Base-by-base conservation (phyloP, 2,329 filamentous ascomycete species). In the Didymellaceae sp. region DNA sequence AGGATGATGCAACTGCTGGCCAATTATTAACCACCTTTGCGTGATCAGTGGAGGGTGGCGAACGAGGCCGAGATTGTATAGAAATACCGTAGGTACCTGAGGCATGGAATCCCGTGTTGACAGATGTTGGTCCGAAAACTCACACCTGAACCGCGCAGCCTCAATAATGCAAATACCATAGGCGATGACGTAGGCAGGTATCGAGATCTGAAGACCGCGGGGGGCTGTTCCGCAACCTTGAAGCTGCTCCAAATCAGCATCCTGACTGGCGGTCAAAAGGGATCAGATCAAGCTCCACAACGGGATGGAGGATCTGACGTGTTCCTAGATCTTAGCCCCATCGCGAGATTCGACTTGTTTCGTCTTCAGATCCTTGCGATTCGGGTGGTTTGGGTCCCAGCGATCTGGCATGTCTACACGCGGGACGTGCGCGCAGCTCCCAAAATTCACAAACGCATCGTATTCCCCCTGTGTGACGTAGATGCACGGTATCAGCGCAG, bases 271-370 rank as follows among this genome's bases (percentile, higher is more conserved):
- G 16, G 37, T 38, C 16, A 18, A 9, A 31, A 31, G 14, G 11
- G 17, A 9, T 22, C 40, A n/a, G 6, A 32, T 37, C 31, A 24
- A 31, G n/a, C 30, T 45, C 48, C 43, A 52, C 49, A 44, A 22
- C 49, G 49, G 43, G 43, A 52, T 28, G 17, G 39, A 46, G 32
- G 34, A 43, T 46, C 31, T 52, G 48, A 43, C 43, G 26, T 47
- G 38, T n/a, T 42, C 25, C 28, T 26, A 47, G 46, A 47, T 47
- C 43, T 34, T 47, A 52, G 46, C 31, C 43, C 49, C 43, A 43
- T 43, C 33, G 38, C 21, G 41, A 20, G 21, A 31, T 37, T 16
- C 25, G n/a, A 42, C 25, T 28, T 38, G 42, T 32, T 45, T 33
- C 25, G 38, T 34, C 32, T 17, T 26, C 13, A 21, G 28, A 35